These are phyloP conservation scores for Perkinsus marinus DNA, from an alignment of 169 alveolate species.

Conservation along the genomic window DNA sequence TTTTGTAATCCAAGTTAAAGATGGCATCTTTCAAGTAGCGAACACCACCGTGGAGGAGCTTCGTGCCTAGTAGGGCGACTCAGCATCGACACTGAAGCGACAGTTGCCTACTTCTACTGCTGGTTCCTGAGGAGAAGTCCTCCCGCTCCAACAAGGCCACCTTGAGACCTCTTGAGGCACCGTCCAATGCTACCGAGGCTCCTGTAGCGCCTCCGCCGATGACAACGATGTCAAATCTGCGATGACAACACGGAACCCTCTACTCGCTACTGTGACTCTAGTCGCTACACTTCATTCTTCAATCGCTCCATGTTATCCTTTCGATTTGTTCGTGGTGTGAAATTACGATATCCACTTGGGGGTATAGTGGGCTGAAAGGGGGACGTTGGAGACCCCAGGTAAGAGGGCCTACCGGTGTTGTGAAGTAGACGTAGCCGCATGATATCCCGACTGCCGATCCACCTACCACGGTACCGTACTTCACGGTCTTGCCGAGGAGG, in stretches of 20 bases:
- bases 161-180: conserved; percentile 77
- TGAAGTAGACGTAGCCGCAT: background rate
- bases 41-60: conserved; percentile 86
- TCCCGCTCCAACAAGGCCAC: conserved; percentile 71
- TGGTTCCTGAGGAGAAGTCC: conserved; percentile 84
- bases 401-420: background rate
- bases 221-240: conserved; percentile 12
- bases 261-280: too few relatives aligned
- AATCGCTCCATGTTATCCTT: background rate
- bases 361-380: background rate
- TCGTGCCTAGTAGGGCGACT: conserved; percentile 69
- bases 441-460: background rate
- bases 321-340: background rate
- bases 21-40: conserved; percentile 74
- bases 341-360: background rate
- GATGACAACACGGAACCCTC: too few relatives aligned
- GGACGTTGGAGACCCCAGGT: too few relatives aligned
- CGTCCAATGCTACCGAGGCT: conserved; percentile 72
- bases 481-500: background rate
- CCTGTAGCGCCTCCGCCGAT: conserved; percentile 79
- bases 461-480: background rate
- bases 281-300: background rate
- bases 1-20: conserved; percentile 35
- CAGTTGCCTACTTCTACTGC: conserved; percentile 12
- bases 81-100: too few relatives aligned